Evolutionary conservation across 441 rosid species (phyloP).

Genomic region (Erodium texanum): DNA sequence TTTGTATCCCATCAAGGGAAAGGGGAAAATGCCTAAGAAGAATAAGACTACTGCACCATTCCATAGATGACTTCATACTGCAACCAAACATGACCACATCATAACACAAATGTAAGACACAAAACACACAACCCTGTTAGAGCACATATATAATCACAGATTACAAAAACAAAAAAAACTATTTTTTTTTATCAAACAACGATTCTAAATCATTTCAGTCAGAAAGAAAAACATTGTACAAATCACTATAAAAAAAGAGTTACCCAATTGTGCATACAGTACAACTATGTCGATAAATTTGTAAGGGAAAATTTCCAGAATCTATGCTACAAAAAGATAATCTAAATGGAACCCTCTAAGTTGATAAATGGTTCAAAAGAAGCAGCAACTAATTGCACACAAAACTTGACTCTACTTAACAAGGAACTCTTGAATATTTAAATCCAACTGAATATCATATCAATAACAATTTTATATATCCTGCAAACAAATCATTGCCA

Average conservation of each 20-base stretch:
- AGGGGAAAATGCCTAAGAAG: not conserved
- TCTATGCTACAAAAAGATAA: not conserved
- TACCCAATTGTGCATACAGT: not conserved
- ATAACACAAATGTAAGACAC: not conserved
- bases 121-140: not conserved
- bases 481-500: constrained; percentile 31
- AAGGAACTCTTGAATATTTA: constrained; percentile 7
- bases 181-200: not conserved
- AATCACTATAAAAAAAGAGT: not conserved
- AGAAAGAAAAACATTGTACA: not conserved
- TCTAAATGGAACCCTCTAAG: not conserved
- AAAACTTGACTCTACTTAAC: constrained; percentile 11
- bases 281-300: not conserved
- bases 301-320: not conserved
- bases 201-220: no score
- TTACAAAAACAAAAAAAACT: not conserved
- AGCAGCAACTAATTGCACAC: not conserved
- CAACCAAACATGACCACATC: not conserved
- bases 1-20: no score
- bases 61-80: not conserved
- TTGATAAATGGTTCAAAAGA: not conserved
- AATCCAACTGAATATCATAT: constrained; percentile 16
- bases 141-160: not conserved
- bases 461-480: constrained; percentile 15
- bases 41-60: not conserved